These are phyloP conservation scores for Aspergillus egyptiacus DNA, from an alignment of 495 filamentous ascomycete genomes.

Conservation along the genomic window DNA sequence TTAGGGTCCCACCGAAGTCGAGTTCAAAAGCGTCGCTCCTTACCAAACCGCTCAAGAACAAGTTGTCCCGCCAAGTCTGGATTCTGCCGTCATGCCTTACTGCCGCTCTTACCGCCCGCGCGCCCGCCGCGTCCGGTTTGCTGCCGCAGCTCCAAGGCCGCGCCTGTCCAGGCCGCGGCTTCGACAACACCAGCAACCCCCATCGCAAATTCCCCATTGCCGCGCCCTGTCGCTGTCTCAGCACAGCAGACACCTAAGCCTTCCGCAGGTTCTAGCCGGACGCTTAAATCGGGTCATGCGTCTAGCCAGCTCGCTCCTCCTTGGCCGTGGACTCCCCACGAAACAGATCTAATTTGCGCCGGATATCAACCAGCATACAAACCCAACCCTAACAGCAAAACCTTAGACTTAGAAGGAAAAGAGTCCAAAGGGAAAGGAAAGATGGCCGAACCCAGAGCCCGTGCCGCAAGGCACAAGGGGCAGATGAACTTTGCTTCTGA, in stretches of 20 bases:
- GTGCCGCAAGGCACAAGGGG: conserved; percentile 76
- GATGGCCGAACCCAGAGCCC: conserved; percentile 66
- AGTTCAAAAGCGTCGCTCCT: background rate
- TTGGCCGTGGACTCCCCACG: conserved; percentile 20
- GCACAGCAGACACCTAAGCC: background rate
- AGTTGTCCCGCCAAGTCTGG: background rate
- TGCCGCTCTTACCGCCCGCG: conserved; percentile 13
- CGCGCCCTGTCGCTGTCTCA: conserved; percentile 2
- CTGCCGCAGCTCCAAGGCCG: background rate
- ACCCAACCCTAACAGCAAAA: conserved; percentile 2
- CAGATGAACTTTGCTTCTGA: conserved; percentile 85
- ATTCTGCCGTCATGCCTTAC: conserved; percentile 19
- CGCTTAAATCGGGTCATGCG: conserved; percentile 13
- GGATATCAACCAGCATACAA: conserved; percentile 26
- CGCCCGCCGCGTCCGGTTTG: background rate
- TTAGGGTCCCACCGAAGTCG: background rate
- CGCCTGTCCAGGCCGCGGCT: background rate
- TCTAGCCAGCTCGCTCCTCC: conserved; percentile 10
- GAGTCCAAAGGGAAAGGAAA: background rate
- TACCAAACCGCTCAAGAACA: background rate
- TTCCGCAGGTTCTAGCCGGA: background rate
- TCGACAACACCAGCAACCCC: background rate
- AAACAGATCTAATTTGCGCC: conserved; percentile 21
- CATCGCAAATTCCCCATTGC: background rate
- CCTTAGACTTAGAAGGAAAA: background rate